phyloP scores from a whole-genome alignment of 1,139 yeast genomes.

The Blastobotrys capitulatus region DNA sequence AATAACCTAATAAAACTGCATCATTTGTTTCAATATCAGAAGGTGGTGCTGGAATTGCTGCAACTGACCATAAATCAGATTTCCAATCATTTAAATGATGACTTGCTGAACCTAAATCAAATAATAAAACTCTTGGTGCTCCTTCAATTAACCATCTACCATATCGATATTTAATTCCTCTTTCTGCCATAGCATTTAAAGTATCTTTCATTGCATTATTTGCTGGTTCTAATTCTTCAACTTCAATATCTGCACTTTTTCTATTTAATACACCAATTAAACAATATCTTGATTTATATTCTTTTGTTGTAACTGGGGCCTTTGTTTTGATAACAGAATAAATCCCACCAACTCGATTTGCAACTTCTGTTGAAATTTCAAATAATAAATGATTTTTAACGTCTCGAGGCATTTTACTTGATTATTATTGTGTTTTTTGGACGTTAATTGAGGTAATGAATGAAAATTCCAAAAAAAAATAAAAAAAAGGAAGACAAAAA shows the following conservation, averaged over 20 bases:
- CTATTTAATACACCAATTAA: conserved; percentile 82
- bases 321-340: conserved; percentile 94
- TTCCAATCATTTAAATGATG: conserved; percentile 85
- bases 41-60: conserved; percentile 91
- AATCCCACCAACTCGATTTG: conserved; percentile 96
- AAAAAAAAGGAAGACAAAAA: background rate
- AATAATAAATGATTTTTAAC: conserved; percentile 75
- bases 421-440: background rate
- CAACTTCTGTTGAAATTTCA: conserved; percentile 96
- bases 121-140: conserved; percentile 86
- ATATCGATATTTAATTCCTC: conserved; percentile 80
- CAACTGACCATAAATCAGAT: conserved; percentile 82
- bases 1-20: conserved; percentile 85
- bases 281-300: conserved; percentile 82
- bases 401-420: conserved; percentile 29
- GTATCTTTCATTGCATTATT: conserved; percentile 49
- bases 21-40: conserved; percentile 86
- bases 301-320: conserved; percentile 95
- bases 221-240: conserved; percentile 71
- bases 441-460: background rate
- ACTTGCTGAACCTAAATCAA: conserved; percentile 75
- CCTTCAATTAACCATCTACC: conserved; percentile 98
- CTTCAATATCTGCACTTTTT: conserved; percentile 83
- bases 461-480: background rate
- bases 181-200: conserved; percentile 55